Evolutionary conservation across 2,329 filamentous ascomycete species (phyloP), one percentile per base, ranked within the genome.

Genomic region (Fusarium fracticaudum): DNA sequence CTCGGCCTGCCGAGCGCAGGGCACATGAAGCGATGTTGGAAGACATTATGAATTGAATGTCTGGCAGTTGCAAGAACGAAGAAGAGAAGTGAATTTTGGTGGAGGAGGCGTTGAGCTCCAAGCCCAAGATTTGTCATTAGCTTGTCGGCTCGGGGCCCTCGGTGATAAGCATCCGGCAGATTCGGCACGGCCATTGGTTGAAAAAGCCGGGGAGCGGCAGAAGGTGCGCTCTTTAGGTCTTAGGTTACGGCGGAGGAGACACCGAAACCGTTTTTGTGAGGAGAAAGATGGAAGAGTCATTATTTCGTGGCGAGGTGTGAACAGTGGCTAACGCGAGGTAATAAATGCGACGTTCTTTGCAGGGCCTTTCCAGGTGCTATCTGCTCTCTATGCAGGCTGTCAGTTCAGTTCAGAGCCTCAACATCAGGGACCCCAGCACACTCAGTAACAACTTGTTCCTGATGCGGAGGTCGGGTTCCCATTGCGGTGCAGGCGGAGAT

Each of bases 1-100:
- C 86, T 80, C 88, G 87, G 73, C 93, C 91, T 77, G 92, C 93
- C 87, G 95, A 93, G 86, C 93, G 92, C 84, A 94, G 86, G 78
- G 91, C 89, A 80, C 88, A 88, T 69, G 93, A 91, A 83, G 92
- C 88, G 81, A 91, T 83, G 80, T 86, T 90, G 80, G 86, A 90
- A 77, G 90, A 87, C 92, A 93, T 93, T 78, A 58, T 77, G 71
- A 40, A 31, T 77, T 51, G 58, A 63, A 67, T 64, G 73, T 69
- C 65, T 76, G 69, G 69, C 65, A 60, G 75, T 71, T 77, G 67
- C 77, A 77, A 71, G 63, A 47, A 76, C 67, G 67, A 76, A 72
- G 69, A 76, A 69, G 60, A 69, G 61, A 77, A 65, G 68, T 60
- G 69, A 74, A 69, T 73, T 78, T 74, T 69, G 67, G 67, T 71